Base-by-base conservation (phyloP, 1,139 yeast genomes). In the Geotrichum klebahnii region DNA sequence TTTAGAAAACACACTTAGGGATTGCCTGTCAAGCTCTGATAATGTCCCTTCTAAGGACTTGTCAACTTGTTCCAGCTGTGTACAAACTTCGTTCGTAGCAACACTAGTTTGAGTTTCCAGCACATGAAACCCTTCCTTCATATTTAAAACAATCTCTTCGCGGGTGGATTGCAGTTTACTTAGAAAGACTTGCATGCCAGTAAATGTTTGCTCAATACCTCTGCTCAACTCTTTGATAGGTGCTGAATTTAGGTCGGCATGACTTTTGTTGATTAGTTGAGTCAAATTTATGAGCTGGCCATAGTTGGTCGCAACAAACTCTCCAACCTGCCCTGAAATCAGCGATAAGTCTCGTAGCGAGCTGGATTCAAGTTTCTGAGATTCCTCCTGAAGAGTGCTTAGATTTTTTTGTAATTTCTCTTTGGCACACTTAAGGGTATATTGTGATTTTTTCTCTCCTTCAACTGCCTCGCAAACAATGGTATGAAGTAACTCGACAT, bases 101-200 rank as follows among this genome's bases (percentile, higher is more conserved):
- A 31, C 33, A 3, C 2, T 12, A 22, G 43, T 35, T 26, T 38
- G 46, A 14, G 32, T n/a, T n/a, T 36, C 36, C 2, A 47, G 38
- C 32, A 35, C 38, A 8, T 47, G 34, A 16, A 47, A 42, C 3
- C 51, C 51, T 12, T 26, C 20, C 22, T 29, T 41, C 20, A 47
- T 24, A 12, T 47, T 47, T 9, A 10, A 8, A 16, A 37, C 34
- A 24, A 47, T 42, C 4, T 47, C 51, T 3, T 16, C 5, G 22
- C 46, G 35, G 16, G 51, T 41, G 3, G 4, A 12, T 26, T 35
- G 43, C 4, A 47, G 35, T n/a, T 24, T 36, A 28, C 26, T 26
- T 2, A 47, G 33, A 10, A 47, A 44, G 5, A 5, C 12, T 22
- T 37, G 16, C 39, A 44, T 26, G 6, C 20, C 16, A 10, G 36